phyloP scores from a whole-genome alignment of 768 basidiomycete genomes.

The Cytidiella melzeri region DNA sequence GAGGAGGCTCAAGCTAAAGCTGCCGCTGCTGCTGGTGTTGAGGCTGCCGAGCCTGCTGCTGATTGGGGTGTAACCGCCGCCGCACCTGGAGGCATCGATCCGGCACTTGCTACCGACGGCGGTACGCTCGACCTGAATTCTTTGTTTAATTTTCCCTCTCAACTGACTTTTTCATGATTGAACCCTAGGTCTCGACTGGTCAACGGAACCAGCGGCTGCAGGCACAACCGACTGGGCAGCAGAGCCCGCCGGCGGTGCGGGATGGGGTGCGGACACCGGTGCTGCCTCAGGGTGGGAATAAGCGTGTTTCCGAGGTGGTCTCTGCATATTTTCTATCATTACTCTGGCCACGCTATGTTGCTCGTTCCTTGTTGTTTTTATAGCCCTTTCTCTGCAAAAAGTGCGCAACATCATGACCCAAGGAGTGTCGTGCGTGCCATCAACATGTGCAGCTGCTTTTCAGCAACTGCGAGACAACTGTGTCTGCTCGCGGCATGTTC shows the following conservation, averaged over 20 bases:
- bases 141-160: constrained; percentile 6
- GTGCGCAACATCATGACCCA: not conserved
- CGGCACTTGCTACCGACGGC: constrained; percentile 59
- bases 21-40: constrained; percentile 47
- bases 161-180: not conserved
- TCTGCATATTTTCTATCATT: constrained; percentile 13
- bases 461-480: too few relatives aligned
- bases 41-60: constrained; percentile 43
- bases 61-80: constrained; percentile 78
- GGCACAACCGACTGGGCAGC: constrained; percentile 31
- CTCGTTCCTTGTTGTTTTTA: not conserved
- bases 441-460: too few relatives aligned
- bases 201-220: constrained; percentile 66
- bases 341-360: constrained; percentile 19
- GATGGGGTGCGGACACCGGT: constrained; percentile 28
- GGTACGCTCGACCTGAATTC: constrained; percentile 25
- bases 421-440: too few relatives aligned
- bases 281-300: constrained; percentile 22
- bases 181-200: constrained; percentile 75
- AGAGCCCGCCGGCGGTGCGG: constrained; percentile 22
- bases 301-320: constrained; percentile 9
- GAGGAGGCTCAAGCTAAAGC: constrained; percentile 87
- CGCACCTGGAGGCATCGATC: constrained; percentile 69
- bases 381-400: not conserved
- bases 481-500: too few relatives aligned